Conservation (phyloP, 352 stramenopile genomes). For the Globisporangium sylvaticum region DNA sequence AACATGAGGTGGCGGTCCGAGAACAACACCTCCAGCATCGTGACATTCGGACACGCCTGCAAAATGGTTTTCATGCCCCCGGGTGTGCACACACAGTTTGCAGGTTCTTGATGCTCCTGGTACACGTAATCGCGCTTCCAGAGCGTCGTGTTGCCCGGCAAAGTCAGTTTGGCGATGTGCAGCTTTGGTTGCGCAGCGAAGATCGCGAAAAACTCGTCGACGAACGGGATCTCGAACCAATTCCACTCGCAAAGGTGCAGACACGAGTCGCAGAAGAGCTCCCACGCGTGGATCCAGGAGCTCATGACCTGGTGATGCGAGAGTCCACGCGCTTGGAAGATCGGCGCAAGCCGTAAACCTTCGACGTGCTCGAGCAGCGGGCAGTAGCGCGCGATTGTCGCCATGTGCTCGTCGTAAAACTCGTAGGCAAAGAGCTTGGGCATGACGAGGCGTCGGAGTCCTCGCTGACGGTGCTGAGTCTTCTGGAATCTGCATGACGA, state of each 20-base stretch:
- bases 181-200: slow-evolving; percentile 24
- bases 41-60: slow-evolving; percentile 22
- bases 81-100: slow-evolving; percentile 18
- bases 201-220: slow-evolving; percentile 26
- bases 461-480: not conserved
- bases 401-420: slow-evolving; percentile 20
- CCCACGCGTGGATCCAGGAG: slow-evolving; percentile 24
- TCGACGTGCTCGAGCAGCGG: slow-evolving; percentile 21
- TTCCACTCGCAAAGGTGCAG: slow-evolving; percentile 19
- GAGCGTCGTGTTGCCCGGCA: slow-evolving; percentile 28
- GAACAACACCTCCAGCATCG: slow-evolving; percentile 19
- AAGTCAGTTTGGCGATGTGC: slow-evolving; percentile 14
- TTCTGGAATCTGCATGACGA: not conserved
- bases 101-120: slow-evolving; percentile 21
- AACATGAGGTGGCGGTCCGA: slow-evolving; percentile 28
- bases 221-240: slow-evolving; percentile 34
- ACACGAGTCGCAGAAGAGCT: slow-evolving; percentile 26
- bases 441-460: slow-evolving; percentile 25
- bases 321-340: slow-evolving; percentile 20
- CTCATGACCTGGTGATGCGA: slow-evolving; percentile 25
- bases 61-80: slow-evolving; percentile 20
- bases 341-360: slow-evolving; percentile 24
- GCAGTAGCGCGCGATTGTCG: slow-evolving; percentile 20
- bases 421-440: slow-evolving; percentile 29
- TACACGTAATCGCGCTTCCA: slow-evolving; percentile 33